Percentiles rank a stretch among this genome's conserved stretches.
Conservation (phyloP, 169 alveolate species). For the Cryptosporidium parvum region DNA sequence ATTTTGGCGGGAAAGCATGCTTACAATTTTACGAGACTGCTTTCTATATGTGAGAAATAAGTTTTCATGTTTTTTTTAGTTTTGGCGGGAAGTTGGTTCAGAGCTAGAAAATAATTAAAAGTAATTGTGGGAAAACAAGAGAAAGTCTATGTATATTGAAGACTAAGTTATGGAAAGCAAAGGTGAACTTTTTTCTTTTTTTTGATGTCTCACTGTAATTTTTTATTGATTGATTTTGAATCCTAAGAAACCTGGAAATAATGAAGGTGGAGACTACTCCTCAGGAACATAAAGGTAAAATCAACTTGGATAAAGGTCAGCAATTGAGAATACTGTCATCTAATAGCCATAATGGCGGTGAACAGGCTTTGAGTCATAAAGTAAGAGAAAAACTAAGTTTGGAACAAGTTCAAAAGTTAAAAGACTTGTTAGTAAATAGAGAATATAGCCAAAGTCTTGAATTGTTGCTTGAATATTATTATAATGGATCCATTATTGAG, state of each 20-base stretch:
- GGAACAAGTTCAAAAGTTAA: neutral
- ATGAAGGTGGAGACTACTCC: neutral
- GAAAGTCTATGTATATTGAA: neutral
- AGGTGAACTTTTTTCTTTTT: neutral
- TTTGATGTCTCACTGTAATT: neutral
- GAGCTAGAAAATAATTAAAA: neutral
- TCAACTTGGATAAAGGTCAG: neutral
- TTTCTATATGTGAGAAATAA: constrained; percentile 1
- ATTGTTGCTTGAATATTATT: constrained; percentile 5
- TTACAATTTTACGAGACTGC: constrained; percentile 22
- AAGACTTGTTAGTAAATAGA: neutral
- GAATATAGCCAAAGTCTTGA: constrained; percentile 28
- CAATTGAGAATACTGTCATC: neutral
- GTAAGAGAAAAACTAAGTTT: neutral
- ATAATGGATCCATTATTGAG: constrained; percentile 31
- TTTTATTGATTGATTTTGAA: neutral
- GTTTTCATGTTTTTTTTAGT: neutral
- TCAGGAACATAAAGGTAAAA: neutral
- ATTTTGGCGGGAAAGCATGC: constrained; percentile 18
- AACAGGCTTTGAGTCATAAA: neutral
- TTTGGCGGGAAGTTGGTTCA: neutral
- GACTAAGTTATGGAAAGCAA: neutral
- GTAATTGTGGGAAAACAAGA: neutral
- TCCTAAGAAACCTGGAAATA: neutral
- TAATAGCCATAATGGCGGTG: neutral